A percentile compares a stretch with the other conserved stretches of the same genome.
phyloP scores from a whole-genome alignment of 2,329 filamentous ascomycete species.

The Aureobasidium pullulans region DNA sequence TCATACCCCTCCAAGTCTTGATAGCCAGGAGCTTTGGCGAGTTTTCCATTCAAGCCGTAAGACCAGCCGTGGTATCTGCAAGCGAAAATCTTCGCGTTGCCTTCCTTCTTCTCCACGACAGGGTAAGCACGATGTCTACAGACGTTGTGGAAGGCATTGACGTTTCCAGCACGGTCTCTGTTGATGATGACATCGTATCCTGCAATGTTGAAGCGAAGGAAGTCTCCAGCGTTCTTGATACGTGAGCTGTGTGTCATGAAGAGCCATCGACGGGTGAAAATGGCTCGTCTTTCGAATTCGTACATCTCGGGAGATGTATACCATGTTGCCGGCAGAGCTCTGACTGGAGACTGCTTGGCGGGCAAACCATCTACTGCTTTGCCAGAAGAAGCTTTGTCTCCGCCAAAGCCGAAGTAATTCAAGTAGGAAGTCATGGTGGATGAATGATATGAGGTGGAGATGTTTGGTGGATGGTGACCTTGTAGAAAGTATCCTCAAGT shows the following conservation, averaged over 20 bases:
- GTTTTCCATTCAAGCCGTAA: constrained; percentile 49
- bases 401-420: background rate
- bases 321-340: constrained; percentile 37
- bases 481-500: too few species aligned
- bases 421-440: constrained; percentile 2
- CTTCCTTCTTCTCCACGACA: constrained; percentile 45
- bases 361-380: background rate
- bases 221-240: constrained; percentile 48
- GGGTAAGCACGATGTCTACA: constrained; percentile 56
- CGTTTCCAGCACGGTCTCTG: constrained; percentile 43
- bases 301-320: constrained; percentile 37
- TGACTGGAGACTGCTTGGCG: background rate
- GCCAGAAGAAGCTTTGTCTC: background rate
- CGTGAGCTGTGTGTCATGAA: constrained; percentile 47
- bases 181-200: constrained; percentile 38
- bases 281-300: constrained; percentile 38
- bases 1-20: constrained; percentile 50
- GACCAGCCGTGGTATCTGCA: constrained; percentile 60
- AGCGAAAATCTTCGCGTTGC: constrained; percentile 46
- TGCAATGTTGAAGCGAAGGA: constrained; percentile 48
- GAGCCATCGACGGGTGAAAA: constrained; percentile 49
- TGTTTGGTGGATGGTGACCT: too few species aligned
- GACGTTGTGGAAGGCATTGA: constrained; percentile 57
- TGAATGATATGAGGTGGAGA: background rate
- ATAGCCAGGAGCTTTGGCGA: constrained; percentile 55